Conservation (phyloP, 768 basidiomycete genomes). For the Boletus rubropictus region DNA sequence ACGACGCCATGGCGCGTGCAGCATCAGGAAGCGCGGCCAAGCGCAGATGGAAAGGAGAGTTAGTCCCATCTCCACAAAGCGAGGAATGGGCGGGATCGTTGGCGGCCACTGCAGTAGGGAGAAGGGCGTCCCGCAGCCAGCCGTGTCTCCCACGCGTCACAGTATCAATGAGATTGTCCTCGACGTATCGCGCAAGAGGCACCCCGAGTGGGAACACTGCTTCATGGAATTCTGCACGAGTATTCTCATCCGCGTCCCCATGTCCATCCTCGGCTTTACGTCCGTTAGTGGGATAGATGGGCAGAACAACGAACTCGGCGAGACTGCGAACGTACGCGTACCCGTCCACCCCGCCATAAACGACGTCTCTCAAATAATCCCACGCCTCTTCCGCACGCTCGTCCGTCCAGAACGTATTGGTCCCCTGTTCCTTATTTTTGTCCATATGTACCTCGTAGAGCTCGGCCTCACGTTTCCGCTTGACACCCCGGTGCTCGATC, state of each 20-base stretch:
- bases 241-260: background rate
- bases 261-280: background rate
- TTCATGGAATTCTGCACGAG: background rate
- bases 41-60: conserved; percentile 12
- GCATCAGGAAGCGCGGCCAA: conserved; percentile 11
- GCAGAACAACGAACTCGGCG: conserved; percentile 57
- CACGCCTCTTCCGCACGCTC: conserved; percentile 51
- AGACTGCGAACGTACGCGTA: conserved; percentile 71
- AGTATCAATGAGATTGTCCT: conserved; percentile 35
- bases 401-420: conserved; percentile 43
- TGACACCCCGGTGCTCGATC: conserved; percentile 24
- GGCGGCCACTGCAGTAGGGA: background rate
- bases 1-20: background rate
- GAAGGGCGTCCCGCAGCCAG: conserved; percentile 28
- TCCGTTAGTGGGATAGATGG: conserved; percentile 10
- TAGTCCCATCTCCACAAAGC: background rate
- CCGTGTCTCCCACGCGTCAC: conserved; percentile 39
- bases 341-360: conserved; percentile 75
- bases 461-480: conserved; percentile 17
- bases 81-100: background rate
- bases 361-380: conserved; percentile 64
- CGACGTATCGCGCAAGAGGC: conserved; percentile 37
- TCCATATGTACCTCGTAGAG: background rate
- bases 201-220: conserved; percentile 23
- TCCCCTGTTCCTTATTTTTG: conserved; percentile 3